phyloP scores from a whole-genome alignment of 2,329 filamentous ascomycete species.

The Colletotrichum sp. region DNA sequence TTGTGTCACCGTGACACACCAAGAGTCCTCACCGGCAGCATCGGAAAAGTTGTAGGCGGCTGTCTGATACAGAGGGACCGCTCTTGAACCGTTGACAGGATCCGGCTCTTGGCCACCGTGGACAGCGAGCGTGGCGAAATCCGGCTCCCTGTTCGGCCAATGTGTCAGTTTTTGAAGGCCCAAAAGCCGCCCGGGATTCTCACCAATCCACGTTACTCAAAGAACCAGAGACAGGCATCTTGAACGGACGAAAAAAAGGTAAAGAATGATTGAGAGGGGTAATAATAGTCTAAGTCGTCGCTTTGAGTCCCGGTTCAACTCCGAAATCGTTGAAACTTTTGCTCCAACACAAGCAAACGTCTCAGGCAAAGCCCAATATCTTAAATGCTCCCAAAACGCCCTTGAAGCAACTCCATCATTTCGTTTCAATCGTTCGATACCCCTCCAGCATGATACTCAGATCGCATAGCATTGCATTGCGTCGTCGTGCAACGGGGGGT shows the following conservation, averaged over 20 bases:
- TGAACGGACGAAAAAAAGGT: not conserved
- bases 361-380: constrained; percentile 5
- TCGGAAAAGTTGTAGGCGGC: constrained; percentile 47
- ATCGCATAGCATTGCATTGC: not conserved
- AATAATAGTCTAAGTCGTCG: constrained; percentile 5
- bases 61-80: constrained; percentile 94
- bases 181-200: constrained; percentile 21
- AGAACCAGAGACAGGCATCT: constrained; percentile 34
- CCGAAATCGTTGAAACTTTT: not conserved
- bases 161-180: not conserved
- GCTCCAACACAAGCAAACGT: not conserved
- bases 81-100: constrained; percentile 80
- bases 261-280: constrained; percentile 10
- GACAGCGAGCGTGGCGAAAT: constrained; percentile 23
- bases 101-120: constrained; percentile 72
- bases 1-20: not conserved
- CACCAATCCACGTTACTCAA: constrained; percentile 35
- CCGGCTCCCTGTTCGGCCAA: constrained; percentile 11
- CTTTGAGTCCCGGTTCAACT: not conserved
- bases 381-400: constrained; percentile 15
- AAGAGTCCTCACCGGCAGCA: constrained; percentile 15
- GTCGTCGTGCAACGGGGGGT: not conserved
- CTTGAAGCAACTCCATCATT: not conserved
- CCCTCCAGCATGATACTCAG: not conserved
- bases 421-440: constrained; percentile 13